Evolutionary conservation across 202 grass and related monocot species (phyloP), one percentile per base, ranked within the genome.

Genomic region (Hordeum pubiflorum): DNA sequence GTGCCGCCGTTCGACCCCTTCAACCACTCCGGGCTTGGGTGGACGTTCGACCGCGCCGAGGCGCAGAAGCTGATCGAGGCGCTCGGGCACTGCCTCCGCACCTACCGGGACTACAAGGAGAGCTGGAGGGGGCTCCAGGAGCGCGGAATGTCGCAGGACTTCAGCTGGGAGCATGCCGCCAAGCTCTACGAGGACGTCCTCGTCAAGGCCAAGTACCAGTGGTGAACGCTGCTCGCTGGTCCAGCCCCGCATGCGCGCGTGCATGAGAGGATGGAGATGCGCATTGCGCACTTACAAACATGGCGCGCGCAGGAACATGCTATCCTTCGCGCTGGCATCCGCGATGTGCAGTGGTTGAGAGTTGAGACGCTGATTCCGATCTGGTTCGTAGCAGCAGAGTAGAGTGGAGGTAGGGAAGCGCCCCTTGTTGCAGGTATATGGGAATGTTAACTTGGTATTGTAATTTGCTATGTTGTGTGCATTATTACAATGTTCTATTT

Each of bases 171-270:
- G 6, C 82, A 85, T 46, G 87, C 87, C 15, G 90, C 87, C 0
- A 66, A 87, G 72, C 87, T 84, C 41, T 92, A 92, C 34, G 90
- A 89, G 81, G 87, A 92, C 2, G 86, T 91, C 39, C 90, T 92
- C 3, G 81, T 89, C 65, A 79, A 88, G 76, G 84, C 90, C 54
- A 91, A 91, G 86, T 86, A 83, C 83, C 89, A 86, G 63, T 91
- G 89, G 89, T 91, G 69, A 91, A 67, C 18, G 23, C 37, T 17
- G 17, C 24, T 33, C 36, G 8, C 71, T 4, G 74, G 4, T 31
- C 75, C 38, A 44, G 11, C 76, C 5, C 27, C 31, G 43, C 58
- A 21, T 38, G 32, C 63, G 9, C 4, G 21, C 54, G 9, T 7
- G 21, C 54, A 62, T 71, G 7, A 38, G 7, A 39, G 34, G 11